Percentiles rank a stretch among this genome's conserved stretches.
These are phyloP conservation scores for Leccinum uliginosum DNA, from an alignment of 768 basidiomycete genomes.

Conservation along the genomic window DNA sequence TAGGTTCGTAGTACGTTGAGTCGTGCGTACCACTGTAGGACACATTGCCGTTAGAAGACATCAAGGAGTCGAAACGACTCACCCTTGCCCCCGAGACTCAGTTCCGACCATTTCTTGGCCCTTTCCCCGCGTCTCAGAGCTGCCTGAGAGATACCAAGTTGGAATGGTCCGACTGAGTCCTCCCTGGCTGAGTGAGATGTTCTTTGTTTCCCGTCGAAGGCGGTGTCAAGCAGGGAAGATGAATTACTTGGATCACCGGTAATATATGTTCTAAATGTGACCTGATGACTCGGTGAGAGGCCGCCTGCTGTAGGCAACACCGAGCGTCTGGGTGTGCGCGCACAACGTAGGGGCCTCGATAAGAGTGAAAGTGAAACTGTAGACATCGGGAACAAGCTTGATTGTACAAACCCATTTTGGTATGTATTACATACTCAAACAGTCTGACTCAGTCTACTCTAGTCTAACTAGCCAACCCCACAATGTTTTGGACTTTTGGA, in stretches of 20 bases:
- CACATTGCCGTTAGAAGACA: neutral
- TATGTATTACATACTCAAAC: conserved; percentile 3
- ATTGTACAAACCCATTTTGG: conserved; percentile 6
- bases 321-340: neutral
- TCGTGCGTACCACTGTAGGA: neutral
- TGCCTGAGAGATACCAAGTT: conserved; percentile 61
- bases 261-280: conserved; percentile 37
- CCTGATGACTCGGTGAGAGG: neutral
- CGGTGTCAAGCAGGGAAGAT: conserved; percentile 56
- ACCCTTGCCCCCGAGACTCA: conserved; percentile 78
- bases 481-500: neutral
- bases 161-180: conserved; percentile 75
- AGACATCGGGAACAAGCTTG: conserved; percentile 7
- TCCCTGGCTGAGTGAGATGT: conserved; percentile 35
- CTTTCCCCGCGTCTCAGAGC: conserved; percentile 50
- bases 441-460: too few species aligned
- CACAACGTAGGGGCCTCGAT: conserved; percentile 6
- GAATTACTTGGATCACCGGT: conserved; percentile 44
- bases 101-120: conserved; percentile 73
- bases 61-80: conserved; percentile 1
- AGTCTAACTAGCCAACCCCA: neutral
- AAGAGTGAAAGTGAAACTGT: conserved; percentile 3
- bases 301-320: neutral
- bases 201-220: conserved; percentile 57
- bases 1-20: conserved; percentile 46